A percentile compares a stretch with the other conserved stretches of the same genome.
These are phyloP conservation scores for Solanum boliviense DNA, from an alignment of 257 asterid species.

Conservation along the genomic window DNA sequence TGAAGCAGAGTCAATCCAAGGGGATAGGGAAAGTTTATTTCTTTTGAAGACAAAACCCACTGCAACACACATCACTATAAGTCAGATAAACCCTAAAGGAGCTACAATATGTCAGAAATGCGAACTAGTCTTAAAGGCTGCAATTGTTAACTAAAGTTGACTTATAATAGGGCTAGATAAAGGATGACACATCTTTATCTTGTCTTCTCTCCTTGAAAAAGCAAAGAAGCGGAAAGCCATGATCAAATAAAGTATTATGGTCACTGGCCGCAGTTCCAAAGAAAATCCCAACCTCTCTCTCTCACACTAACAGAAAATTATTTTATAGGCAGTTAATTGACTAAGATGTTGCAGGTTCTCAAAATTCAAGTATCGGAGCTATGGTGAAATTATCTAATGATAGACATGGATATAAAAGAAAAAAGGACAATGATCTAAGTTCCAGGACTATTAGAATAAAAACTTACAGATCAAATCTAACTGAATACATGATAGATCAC, in stretches of 20 bases:
- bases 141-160: not conserved
- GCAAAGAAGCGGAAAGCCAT: not conserved
- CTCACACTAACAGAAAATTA: not conserved
- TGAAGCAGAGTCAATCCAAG: conserved; percentile 94
- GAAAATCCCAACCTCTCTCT: not conserved
- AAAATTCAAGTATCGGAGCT: not conserved
- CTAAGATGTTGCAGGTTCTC: not conserved
- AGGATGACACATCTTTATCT: not conserved
- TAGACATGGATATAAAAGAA: not conserved
- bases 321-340: not conserved
- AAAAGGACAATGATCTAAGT: not conserved
- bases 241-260: not conserved
- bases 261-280: not conserved
- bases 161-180: not conserved
- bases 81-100: not conserved
- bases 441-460: not conserved
- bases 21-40: conserved; percentile 91
- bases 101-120: not conserved
- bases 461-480: not conserved
- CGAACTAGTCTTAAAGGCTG: not conserved
- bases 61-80: conserved; percentile 27
- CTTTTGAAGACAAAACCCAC: conserved; percentile 97
- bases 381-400: not conserved
- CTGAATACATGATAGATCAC: not conserved
- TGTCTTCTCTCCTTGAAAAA: not conserved